Evolutionary conservation across 1,284 basidiomycete species (phyloP), one percentile per base, ranked within the genome.

Genomic region (Tilletia caries): DNA sequence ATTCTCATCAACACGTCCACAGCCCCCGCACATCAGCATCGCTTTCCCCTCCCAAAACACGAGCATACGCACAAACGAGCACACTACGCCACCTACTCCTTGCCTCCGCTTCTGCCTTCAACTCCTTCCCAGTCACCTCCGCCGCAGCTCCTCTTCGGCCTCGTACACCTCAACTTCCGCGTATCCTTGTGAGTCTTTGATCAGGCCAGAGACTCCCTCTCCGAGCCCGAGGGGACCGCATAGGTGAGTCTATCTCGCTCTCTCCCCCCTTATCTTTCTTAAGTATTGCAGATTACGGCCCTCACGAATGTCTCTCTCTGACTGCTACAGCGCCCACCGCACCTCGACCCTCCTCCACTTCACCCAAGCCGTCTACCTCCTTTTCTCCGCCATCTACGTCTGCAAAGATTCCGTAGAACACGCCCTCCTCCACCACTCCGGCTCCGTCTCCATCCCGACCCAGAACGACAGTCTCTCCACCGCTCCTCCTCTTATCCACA

Each of bases 351-450:
- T 95, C 0, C 83, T 91, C 5, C 88, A 92, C 76, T 97, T 97
- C 79, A 89, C 91, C 0, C 93, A 96, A 81, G 88, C 89, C 18
- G 89, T 95, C 25, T 96, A 94, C 84, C 86, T 97, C 68, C 88
- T 95, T 81, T 96, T 97, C 80, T 88, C 92, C 0, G 90, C 92
- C 0, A 89, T 95, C 6, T 97, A 96, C 83, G 91, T 95, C 29
- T 93, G 91, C 79, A 97, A 96, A 80, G 94, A 97, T 85, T 91
- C 92, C 0, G 86, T 96, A 34, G 81, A 83, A 62, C 81, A 83
- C 72, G 81, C 79, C 3, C 67, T 83, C 48, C 74, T 83, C 6
- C 77, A 79, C 32, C 58, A 27, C 33, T 62, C 58, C 27, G 33
- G 58, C 25, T n/a, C 23, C 25, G 23, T 27, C 29, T 18, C 58